Evolutionary conservation across 2,329 filamentous ascomycete genomes (phyloP).

Genomic region (Seiridium cupressi): DNA sequence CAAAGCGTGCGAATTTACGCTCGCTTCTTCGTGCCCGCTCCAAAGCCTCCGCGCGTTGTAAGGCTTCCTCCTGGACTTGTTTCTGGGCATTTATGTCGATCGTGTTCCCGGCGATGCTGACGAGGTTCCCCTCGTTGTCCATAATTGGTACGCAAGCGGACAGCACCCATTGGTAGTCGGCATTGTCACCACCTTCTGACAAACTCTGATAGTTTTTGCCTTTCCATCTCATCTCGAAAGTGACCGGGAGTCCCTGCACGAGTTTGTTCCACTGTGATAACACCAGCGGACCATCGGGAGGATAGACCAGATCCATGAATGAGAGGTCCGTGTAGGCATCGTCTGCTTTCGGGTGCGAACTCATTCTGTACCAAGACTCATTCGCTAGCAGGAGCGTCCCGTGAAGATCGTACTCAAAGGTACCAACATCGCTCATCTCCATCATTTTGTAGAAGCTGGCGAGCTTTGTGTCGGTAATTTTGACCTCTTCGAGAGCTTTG

Average conservation of each 20-base stretch:
- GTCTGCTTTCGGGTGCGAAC: background rate
- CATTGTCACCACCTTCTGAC: background rate
- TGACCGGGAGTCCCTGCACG: conserved; percentile 1
- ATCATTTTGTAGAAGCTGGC: conserved; percentile 9
- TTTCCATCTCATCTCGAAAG: conserved; percentile 13
- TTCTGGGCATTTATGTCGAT: conserved; percentile 11
- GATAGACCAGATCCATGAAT: conserved; percentile 11
- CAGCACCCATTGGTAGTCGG: conserved; percentile 8
- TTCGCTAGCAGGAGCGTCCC: conserved; percentile 7
- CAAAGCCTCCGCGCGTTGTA: conserved; percentile 9
- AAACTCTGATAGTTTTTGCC: background rate
- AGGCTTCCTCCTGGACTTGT: conserved; percentile 6
- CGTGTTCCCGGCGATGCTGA: conserved; percentile 10
- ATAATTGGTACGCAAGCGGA: conserved; percentile 8
- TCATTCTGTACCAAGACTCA: conserved; percentile 9
- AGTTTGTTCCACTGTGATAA: conserved; percentile 10
- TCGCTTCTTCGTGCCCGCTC: conserved; percentile 65
- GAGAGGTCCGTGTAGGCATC: conserved; percentile 2
- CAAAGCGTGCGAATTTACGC: conserved; percentile 79
- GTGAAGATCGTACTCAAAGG: conserved; percentile 7
- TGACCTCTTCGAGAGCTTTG: conserved; percentile 2
- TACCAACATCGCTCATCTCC: conserved; percentile 10
- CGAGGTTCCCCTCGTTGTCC: conserved; percentile 6
- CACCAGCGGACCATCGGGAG: conserved; percentile 3
- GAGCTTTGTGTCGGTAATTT: conserved; percentile 4